Percentiles rank a stretch among this genome's conserved stretches.
Conservation (phyloP, 805 yeast species). For the Naumovozyma dairenensis region DNA sequence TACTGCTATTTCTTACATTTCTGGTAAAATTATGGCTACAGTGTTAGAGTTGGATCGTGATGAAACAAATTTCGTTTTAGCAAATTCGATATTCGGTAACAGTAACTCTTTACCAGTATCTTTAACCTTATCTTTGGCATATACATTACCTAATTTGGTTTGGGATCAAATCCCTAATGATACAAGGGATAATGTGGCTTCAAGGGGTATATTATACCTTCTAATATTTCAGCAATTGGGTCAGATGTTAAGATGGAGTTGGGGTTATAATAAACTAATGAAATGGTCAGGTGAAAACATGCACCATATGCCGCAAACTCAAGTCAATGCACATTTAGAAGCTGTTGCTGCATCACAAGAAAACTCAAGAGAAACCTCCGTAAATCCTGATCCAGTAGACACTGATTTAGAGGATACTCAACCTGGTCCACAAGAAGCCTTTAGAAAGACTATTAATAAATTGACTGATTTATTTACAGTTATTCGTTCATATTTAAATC, state of each 20-base stretch:
- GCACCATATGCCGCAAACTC: constrained; percentile 23
- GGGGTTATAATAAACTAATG: constrained; percentile 71
- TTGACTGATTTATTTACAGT: constrained; percentile 7
- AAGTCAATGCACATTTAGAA: constrained; percentile 8
- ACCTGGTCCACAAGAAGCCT: neutral
- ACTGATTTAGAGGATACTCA: neutral
- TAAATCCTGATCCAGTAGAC: neutral
- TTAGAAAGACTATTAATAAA: constrained; percentile 9
- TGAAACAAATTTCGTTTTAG: constrained; percentile 86
- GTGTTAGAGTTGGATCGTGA: constrained; percentile 52
- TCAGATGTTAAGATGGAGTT: constrained; percentile 74
- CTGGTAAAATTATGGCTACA: constrained; percentile 48
- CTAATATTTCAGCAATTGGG: constrained; percentile 76
- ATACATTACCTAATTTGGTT: constrained; percentile 61
- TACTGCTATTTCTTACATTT: constrained; percentile 62
- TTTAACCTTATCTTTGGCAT: constrained; percentile 67
- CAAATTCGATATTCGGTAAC: constrained; percentile 95
- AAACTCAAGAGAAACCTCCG: neutral
- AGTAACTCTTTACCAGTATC: constrained; percentile 93
- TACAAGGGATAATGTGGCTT: constrained; percentile 57
- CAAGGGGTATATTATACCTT: constrained; percentile 66
- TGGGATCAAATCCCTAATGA: constrained; percentile 70
- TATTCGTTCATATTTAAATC: constrained; percentile 50
- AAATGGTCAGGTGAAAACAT: constrained; percentile 34
- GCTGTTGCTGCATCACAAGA: neutral